Evolutionary conservation across 1,284 basidiomycete genomes (phyloP), one percentile per base, ranked within the genome.

Genomic region (Golubevia pallescens): DNA sequence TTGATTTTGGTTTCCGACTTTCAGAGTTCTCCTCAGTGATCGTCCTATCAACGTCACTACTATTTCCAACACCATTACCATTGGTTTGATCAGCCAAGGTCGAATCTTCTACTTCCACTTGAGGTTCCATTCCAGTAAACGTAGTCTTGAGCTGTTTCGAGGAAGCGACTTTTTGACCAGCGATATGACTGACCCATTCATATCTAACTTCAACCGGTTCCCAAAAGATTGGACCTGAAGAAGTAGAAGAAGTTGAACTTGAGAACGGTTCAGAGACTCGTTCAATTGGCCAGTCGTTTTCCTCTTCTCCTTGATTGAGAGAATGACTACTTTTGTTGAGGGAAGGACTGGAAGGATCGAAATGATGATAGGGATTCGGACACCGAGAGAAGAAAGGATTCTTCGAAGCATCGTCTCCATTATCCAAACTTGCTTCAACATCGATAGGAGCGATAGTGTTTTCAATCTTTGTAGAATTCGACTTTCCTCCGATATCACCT

Each of bases 101-200:
- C 42, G 16, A 13, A 10, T 48, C 16, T 16, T 16, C 42, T 48
- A 13, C 42, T 48, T 48, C 42, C 42, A 48, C 42, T 48, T 16
- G 42, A 48, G 16, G 16, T 48, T 48, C 16, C 13, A 16, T 13
- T 48, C 42, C 42, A 48, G 42, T 48, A 48, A 48, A 48, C 13
- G 10, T 48, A 10, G 42, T 48, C 42, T 48, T 48, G 42, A 48
- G 42, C 13, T 48, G 8, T 16, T 48, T 48, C 13, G 16, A 16
- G 16, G 8, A 13, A 10, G 76, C 76, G 8, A 82, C 77, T 19
- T 69, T 67, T 19, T 75, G 63, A 4, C 81, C 81, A 8, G 70
- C 81, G 28, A 84, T 69, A 58, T 84, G 80, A 38, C 73, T 74
- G 42, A 84, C 77, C 81, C 81, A 84, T 55, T 84, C 81, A 13